Evolutionary conservation across 2,329 filamentous ascomycete genomes (phyloP), one percentile per base, ranked within the genome.

Genomic region (Trichophyton schoenleinii): DNA sequence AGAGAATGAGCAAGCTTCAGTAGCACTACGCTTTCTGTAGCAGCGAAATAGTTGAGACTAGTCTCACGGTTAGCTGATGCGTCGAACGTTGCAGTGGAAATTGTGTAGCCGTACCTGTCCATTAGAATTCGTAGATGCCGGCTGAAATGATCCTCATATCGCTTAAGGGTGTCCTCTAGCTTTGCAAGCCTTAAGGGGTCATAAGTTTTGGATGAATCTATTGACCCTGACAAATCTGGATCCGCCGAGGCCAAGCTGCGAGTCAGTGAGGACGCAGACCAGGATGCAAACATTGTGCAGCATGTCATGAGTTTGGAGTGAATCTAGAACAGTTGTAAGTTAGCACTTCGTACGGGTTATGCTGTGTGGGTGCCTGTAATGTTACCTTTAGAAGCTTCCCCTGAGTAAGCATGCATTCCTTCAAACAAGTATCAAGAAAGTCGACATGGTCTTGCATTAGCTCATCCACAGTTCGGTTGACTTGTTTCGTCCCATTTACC

Each of bases 371-470:
- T 63, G 31, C n/a, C 1, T 57, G 3, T 31, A 80, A 66, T 55
- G 15, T 36, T 81, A 96, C 92, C 75, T 90, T 87, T 4, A 99
- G 77, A 5, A 99, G 81, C 77, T 96, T 96, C 71, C 89, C 90
- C 73, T 99, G 96, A 20, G 94, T 99, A 66, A 99, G 81, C 91
- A 97, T 97, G 78, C 94, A 97, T 76, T 97, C 94, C 76, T 97
- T 99, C 69, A 99, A 79, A 72, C 94, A 99, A 3, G 94, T 97
- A 68, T 96, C 94, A 57, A 99, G 78, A 73, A 99, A 99, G 75
- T 97, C 94, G 63, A 99, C 91, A 75, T 99, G 94, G 70, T 97
- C 91, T 76, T 97, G 90, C 94, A 99, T 99, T 70, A 99, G 77
- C 76, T 97, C 91, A 70, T 99, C 94, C 0, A 99, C 94, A 0